Conservation (phyloP, 2,329 filamentous ascomycete species). For the Alternaria panax region DNA sequence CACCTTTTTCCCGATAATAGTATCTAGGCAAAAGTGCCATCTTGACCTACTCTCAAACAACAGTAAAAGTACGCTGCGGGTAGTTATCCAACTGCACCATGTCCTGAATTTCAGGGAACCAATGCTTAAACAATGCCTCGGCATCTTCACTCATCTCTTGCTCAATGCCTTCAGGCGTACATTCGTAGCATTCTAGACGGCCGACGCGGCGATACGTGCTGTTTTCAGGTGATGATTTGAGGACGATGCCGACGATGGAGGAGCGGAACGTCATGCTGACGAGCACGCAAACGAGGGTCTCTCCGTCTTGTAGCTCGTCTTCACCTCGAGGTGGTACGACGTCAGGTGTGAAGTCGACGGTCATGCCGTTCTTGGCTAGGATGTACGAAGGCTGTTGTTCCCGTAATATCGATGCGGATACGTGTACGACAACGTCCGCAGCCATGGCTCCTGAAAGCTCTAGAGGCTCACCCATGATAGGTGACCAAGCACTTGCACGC, state of each 20-base stretch:
- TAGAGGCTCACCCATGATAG: constrained; percentile 37
- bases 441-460: constrained; percentile 47
- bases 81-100: constrained; percentile 47
- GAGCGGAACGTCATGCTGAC: constrained; percentile 49
- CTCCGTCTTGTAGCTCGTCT: constrained; percentile 37
- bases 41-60: constrained; percentile 26
- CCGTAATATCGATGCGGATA: constrained; percentile 5
- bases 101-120: constrained; percentile 48
- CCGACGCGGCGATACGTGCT: constrained; percentile 44
- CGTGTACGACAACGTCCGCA: constrained; percentile 38
- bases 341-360: constrained; percentile 45
- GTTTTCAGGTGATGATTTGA: constrained; percentile 30
- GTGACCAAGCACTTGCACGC: constrained; percentile 38
- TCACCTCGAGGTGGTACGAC: constrained; percentile 36
- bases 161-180: constrained; percentile 33
- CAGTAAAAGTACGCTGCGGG: constrained; percentile 39
- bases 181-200: constrained; percentile 49
- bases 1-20: background rate
- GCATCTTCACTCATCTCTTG: constrained; percentile 46
- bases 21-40: background rate
- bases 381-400: constrained; percentile 27
- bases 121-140: constrained; percentile 44
- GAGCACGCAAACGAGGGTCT: constrained; percentile 43
- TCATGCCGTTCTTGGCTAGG: constrained; percentile 37
- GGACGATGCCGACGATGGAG: constrained; percentile 44